A percentile compares a stretch with the other conserved stretches of the same genome.
phyloP scores from a whole-genome alignment of 116 monocot species.

The Phalaenopsis hybrid region DNA sequence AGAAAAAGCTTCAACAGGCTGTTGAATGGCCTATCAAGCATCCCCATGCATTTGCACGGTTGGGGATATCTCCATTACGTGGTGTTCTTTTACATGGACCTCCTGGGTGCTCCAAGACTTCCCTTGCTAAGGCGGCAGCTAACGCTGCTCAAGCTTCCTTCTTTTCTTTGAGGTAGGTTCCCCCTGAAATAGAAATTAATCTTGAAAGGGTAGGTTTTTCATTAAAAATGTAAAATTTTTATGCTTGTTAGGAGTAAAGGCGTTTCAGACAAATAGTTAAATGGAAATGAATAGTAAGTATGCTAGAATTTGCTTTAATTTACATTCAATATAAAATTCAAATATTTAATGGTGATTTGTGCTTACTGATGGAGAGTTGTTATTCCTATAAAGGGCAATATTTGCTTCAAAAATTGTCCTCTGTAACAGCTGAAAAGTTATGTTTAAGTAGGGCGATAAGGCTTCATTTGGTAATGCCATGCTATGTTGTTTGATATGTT shows the following conservation, averaged over 20 bases:
- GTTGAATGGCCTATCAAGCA: conserved; percentile 96
- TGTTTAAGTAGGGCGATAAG: background rate
- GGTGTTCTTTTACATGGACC: conserved; percentile 94
- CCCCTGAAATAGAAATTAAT: background rate
- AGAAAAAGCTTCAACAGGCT: conserved; percentile 85
- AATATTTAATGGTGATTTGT: no score
- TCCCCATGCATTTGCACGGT: conserved; percentile 62
- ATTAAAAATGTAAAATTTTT: background rate
- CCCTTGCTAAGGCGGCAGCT: conserved; percentile 91
- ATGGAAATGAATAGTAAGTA: no score
- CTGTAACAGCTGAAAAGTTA: background rate
- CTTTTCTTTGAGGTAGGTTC: conserved; percentile 76
- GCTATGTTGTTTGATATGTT: background rate
- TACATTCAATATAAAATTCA: no score
- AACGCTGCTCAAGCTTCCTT: conserved; percentile 89
- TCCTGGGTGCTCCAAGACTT: conserved; percentile 98
- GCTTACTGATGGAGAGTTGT: no score
- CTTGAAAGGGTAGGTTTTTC: background rate
- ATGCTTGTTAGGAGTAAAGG: background rate
- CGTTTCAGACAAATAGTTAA: no score
- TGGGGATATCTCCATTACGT: conserved; percentile 69
- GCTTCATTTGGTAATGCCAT: background rate
- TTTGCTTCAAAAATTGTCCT: no score
- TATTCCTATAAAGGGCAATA: no score
- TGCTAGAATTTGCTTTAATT: no score